Conservation (phyloP, 2,329 filamentous ascomycete genomes). For the Pezicula neosporulosa region DNA sequence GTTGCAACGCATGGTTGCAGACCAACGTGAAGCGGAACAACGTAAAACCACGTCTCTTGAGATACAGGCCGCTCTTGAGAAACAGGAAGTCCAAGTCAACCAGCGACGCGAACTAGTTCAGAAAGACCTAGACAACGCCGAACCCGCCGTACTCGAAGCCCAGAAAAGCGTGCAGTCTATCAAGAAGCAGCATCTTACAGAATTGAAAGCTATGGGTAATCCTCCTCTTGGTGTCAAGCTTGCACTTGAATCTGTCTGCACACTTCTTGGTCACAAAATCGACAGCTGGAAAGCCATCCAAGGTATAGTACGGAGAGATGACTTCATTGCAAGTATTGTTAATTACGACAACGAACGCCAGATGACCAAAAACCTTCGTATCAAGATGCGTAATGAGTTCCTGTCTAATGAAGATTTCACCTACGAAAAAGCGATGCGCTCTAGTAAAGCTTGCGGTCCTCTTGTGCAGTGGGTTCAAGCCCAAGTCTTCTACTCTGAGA, state of each 20-base stretch:
- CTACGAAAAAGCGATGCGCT: constrained; percentile 92
- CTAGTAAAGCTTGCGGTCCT: constrained; percentile 94
- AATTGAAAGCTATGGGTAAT: constrained; percentile 95
- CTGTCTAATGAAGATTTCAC: constrained; percentile 93
- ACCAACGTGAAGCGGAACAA: constrained; percentile 92
- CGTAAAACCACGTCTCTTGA: constrained; percentile 84
- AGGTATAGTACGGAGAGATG: constrained; percentile 82
- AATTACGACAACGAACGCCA: constrained; percentile 93
- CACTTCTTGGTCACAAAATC: constrained; percentile 84
- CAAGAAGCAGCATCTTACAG: constrained; percentile 93
- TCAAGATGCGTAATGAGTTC: constrained; percentile 91
- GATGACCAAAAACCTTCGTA: constrained; percentile 80
- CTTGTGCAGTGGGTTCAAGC: constrained; percentile 96
- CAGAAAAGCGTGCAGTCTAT: constrained; percentile 98
- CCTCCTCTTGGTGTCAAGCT: constrained; percentile 88
- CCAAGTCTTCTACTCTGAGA: constrained; percentile 97
- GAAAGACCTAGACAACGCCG: constrained; percentile 82
- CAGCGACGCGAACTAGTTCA: constrained; percentile 79
- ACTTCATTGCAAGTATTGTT: constrained; percentile 97
- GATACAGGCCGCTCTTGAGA: constrained; percentile 81
- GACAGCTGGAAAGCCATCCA: constrained; percentile 91
- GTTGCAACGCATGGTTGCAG: constrained; percentile 92
- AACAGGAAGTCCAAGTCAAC: constrained; percentile 86
- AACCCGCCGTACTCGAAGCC: constrained; percentile 89
- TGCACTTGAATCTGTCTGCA: constrained; percentile 94